These are phyloP conservation scores for Cyberlindnera veronae DNA, from an alignment of 805 yeast genomes.

Conservation along the genomic window DNA sequence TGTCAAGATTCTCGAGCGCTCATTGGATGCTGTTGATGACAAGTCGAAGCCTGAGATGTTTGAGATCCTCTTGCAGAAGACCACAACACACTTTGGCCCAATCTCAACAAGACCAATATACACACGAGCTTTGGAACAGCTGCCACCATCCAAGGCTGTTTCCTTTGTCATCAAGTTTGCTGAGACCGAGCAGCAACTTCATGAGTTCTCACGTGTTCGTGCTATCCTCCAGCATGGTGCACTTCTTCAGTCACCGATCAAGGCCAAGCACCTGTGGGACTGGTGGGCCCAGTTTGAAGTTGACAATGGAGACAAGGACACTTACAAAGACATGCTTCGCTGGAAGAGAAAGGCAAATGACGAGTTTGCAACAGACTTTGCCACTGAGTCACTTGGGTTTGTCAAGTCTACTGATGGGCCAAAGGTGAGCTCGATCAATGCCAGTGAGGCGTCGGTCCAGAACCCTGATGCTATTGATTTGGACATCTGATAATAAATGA, in stretches of 20 bases:
- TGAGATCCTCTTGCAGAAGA: constrained; percentile 40
- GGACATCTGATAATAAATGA: no score
- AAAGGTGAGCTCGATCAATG: constrained; percentile 28
- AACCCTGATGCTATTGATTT: constrained; percentile 64
- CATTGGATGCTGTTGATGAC: constrained; percentile 31
- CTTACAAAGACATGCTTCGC: constrained; percentile 71
- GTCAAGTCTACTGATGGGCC: constrained; percentile 40
- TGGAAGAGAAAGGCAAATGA: constrained; percentile 43
- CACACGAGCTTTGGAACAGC: constrained; percentile 46
- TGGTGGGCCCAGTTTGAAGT: constrained; percentile 76
- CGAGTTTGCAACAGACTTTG: constrained; percentile 27
- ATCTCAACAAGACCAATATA: constrained; percentile 45
- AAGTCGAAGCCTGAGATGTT: constrained; percentile 39
- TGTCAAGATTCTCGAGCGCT: constrained; percentile 43
- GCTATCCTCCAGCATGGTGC: constrained; percentile 56
- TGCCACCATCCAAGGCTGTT: constrained; percentile 42
- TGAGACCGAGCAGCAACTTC: constrained; percentile 47
- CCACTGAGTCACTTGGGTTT: constrained; percentile 43
- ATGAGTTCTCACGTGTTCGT: constrained; percentile 60
- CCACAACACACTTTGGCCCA: constrained; percentile 37
- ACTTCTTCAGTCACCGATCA: constrained; percentile 35
- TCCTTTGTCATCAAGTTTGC: constrained; percentile 52
- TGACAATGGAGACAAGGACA: constrained; percentile 62
- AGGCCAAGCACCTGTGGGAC: constrained; percentile 47
- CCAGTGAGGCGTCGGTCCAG: constrained; percentile 13